Base-by-base conservation (phyloP, 2,329 filamentous ascomycete species). In the Phaeophleospora eucalypticola region DNA sequence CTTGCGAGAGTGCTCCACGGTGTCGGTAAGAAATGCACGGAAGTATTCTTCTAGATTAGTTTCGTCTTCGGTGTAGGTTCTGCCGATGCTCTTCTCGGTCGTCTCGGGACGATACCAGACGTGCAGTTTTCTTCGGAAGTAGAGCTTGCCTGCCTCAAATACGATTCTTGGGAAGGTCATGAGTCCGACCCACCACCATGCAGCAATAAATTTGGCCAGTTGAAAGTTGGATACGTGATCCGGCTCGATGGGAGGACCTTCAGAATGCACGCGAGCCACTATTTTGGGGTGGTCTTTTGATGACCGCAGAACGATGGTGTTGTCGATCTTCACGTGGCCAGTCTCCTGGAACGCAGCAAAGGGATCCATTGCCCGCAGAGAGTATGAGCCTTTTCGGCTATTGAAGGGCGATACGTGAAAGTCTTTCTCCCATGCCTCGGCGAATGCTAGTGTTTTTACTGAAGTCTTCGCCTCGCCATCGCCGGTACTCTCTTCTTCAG, bases 371-470 rank as follows among this genome's bases (percentile, higher is more conserved):
- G 74, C 73, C 46, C 68, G 68, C 6, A 76, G 60, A 1, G 70
- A 67, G 57, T 78, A 78, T 0, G 66, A 67, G 1, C 73, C 73
- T 52, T 75, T 71, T 20, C 73, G 62, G 36, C 71, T 71, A 61
- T 86, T 89, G 72, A 89, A 89, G 0, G 83, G 83, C 1, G 84
- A 89, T 15, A 88, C 83, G 59, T 88, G 85, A 53, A 89, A 87
- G 54, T 87, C 84, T 57, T 90, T 89, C 4, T 69, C 65, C 79
- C 81, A 86, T 0, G 68, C 68, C 16, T 76, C 71, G 14, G 67
- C 74, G 59, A 83, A 76, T 3, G 64, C 52, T 15, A 55, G 40
- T 2, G 48, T 43, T 35, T 58, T 56, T 6, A 29, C 24, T 29
- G 24, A 29, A 12, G 24, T 12, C 12, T 29, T 12, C 12, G 6